phyloP scores from a whole-genome alignment of 2,329 filamentous ascomycete species.

The Pseudogymnoascus sp. region DNA sequence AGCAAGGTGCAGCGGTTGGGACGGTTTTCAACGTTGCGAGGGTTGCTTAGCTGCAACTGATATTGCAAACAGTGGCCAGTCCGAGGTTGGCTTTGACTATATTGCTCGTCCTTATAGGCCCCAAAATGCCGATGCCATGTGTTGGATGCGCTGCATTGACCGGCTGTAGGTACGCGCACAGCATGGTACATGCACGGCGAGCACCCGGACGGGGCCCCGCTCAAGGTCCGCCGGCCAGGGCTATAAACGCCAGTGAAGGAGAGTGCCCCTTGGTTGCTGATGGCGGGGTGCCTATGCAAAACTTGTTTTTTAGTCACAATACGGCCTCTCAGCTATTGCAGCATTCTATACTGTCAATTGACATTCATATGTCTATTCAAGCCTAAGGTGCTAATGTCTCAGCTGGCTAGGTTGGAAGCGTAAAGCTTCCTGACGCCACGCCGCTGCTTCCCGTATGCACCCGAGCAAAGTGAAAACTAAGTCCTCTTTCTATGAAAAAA shows the following conservation, averaged over 20 bases:
- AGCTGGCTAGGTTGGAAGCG: not conserved
- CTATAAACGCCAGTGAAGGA: not conserved
- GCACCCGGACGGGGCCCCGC: not conserved
- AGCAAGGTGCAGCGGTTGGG: not conserved
- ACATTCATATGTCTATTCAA: not conserved
- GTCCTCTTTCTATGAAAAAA: not conserved
- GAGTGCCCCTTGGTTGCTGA: not conserved
- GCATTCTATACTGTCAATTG: not conserved
- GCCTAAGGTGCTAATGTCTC: not conserved
- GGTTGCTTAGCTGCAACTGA: not conserved
- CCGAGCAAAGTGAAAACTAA: not conserved
- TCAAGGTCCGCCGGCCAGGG: not conserved
- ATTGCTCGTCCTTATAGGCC: constrained; percentile 3
- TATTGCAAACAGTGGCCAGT: not conserved
- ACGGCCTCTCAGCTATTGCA: not conserved
- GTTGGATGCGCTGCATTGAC: constrained; percentile 6
- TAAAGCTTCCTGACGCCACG: not conserved
- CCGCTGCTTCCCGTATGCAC: constrained; percentile 4
- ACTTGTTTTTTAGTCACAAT: constrained; percentile 5
- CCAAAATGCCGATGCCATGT: constrained; percentile 2
- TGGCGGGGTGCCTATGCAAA: not conserved
- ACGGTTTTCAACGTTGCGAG: not conserved
- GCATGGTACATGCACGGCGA: constrained; percentile 3
- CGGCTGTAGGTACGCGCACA: constrained; percentile 7
- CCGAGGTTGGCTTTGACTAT: not conserved